Evolutionary conservation across 2,329 filamentous ascomycete genomes (phyloP), one percentile per base, ranked within the genome.

Genomic region (Gaeumannomyces sp.): DNA sequence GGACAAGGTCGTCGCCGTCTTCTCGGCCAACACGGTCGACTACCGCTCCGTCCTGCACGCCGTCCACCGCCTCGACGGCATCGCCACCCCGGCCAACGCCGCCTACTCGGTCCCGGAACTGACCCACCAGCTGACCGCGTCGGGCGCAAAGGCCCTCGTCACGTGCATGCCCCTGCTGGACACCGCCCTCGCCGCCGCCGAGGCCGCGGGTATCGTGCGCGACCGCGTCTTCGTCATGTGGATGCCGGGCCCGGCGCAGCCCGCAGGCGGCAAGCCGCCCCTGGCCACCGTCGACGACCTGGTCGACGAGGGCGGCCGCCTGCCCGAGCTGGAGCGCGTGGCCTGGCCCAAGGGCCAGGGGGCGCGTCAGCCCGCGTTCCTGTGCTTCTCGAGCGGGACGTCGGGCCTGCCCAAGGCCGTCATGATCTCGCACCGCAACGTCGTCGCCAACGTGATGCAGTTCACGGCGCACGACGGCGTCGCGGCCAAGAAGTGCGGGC

Each of bases 1-100:
- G 86, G 89, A 93, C 69, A 93, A 93, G 76, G 87, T 92, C 27
- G 76, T 90, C 59, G 87, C 81, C 4, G 79, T 92, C 53, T 93
- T 90, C 76, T 87, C 86, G 28, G 74, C 91, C 67, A 95, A 94
- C 71, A 89, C 89, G 50, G 75, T 92, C 67, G 89, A 93, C 74
- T 89, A 80, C 60, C 78, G 83, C 1, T 80, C 83, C 0, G 77
- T 83, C 22, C 81, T 83, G 16, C 79, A 83, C 57, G 78, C 84
- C 64, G 78, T 82, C 64, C 85, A 85, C 69, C 80, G 84, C 16
- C 84, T 86, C 67, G 81, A 82, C 1, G 81, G 83, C 50, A 80
- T 93, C 64, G 81, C 85, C 53, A 86, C 86, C 0, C 88, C 89
- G 0, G 89, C 88, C 29, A 93, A 90, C 72, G 88, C 89, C 3